These are phyloP conservation scores for Blastomyces gilchristii DNA, from an alignment of 2,329 filamentous ascomycete species.

Conservation along the genomic window DNA sequence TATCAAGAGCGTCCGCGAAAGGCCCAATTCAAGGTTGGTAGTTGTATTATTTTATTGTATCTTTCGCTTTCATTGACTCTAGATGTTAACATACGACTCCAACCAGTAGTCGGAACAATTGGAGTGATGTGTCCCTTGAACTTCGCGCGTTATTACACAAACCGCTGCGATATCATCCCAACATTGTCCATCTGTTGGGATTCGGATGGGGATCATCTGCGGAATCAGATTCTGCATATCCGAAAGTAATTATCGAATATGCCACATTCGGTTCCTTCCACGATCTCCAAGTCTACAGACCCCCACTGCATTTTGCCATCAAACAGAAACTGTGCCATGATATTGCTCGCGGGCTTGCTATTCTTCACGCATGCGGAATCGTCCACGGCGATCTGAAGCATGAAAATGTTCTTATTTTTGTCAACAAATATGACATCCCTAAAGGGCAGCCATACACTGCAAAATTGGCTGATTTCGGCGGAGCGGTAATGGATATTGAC, in stretches of 20 bases:
- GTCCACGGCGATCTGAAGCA: slow-evolving; percentile 15
- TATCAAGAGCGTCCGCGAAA: background rate
- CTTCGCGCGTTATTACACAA: slow-evolving; percentile 4
- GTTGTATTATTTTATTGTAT: background rate
- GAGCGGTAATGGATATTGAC: slow-evolving; percentile 11
- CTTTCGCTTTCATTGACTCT: background rate
- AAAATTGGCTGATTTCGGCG: slow-evolving; percentile 15
- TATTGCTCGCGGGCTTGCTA: slow-evolving; percentile 12
- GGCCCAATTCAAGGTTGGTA: slow-evolving; percentile 2
- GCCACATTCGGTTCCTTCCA: slow-evolving; percentile 2
- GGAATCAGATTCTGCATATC: background rate
- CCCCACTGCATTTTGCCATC: slow-evolving; percentile 1
- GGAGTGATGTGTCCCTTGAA: slow-evolving; percentile 5
- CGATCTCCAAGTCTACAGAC: background rate
- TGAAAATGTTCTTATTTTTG: slow-evolving; percentile 15
- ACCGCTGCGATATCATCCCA: slow-evolving; percentile 4
- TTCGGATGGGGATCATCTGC: slow-evolving; percentile 2
- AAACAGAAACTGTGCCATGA: slow-evolving; percentile 11
- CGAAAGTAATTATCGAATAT: slow-evolving; percentile 3
- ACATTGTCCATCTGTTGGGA: slow-evolving; percentile 5
- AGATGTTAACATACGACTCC: background rate
- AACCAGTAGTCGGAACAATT: background rate
- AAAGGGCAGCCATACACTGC: slow-evolving; percentile 9
- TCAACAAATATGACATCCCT: background rate
- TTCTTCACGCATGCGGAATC: slow-evolving; percentile 13